phyloP scores from a whole-genome alignment of 306 rosid species.

The Myrica gale region DNA sequence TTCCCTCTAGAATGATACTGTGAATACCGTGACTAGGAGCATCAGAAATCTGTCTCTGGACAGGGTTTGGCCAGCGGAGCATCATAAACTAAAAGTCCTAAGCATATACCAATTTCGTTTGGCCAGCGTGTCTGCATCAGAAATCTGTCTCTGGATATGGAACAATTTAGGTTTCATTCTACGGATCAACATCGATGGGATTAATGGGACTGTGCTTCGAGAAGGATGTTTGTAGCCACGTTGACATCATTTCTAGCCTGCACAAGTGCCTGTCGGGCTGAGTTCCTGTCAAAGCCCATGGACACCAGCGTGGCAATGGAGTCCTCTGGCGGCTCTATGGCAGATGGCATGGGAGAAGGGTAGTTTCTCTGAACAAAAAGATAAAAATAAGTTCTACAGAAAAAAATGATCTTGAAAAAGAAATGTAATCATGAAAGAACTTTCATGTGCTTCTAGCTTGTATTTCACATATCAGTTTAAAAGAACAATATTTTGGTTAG shows the following conservation, averaged over 20 bases:
- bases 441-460: neutral
- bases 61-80: constrained; percentile 31
- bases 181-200: neutral
- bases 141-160: constrained; percentile 24
- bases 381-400: neutral
- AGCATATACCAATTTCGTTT: too few species aligned
- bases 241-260: constrained; percentile 89
- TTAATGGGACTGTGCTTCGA: constrained; percentile 80
- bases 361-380: constrained; percentile 63
- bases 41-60: constrained; percentile 26
- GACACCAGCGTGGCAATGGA: constrained; percentile 78
- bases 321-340: constrained; percentile 72
- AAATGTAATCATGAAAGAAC: neutral
- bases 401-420: neutral
- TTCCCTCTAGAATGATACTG: constrained; percentile 28
- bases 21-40: constrained; percentile 30
- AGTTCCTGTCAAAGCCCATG: constrained; percentile 90
- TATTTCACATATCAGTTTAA: neutral
- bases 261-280: constrained; percentile 93
- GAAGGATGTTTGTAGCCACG: constrained; percentile 89
- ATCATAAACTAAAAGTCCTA: too few species aligned
- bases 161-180: constrained; percentile 27
- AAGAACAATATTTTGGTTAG: neutral
- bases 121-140: constrained; percentile 26
- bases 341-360: constrained; percentile 51